Evolutionary conservation across 2,329 filamentous ascomycete genomes (phyloP).

Genomic region (Zarea fungicola): DNA sequence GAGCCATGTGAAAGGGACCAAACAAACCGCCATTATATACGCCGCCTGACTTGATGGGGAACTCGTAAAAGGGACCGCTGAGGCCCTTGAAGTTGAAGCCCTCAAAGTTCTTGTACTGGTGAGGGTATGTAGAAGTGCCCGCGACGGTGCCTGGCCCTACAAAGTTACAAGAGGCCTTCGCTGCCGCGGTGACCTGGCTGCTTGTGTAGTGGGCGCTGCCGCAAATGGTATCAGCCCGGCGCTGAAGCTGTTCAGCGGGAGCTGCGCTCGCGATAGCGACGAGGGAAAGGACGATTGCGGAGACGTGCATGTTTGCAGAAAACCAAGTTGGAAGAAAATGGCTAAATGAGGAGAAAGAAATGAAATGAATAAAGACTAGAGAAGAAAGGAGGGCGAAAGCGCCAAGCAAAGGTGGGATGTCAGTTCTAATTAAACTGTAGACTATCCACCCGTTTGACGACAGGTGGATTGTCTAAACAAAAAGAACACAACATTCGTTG

Average conservation of each 20-base stretch:
- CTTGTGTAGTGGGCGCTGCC: slow-evolving; percentile 48
- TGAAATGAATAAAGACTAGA: neutral
- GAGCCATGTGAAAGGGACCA: neutral
- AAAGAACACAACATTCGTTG: no score
- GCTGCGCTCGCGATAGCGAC: slow-evolving; percentile 13
- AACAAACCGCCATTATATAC: slow-evolving; percentile 51
- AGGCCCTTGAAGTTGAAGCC: slow-evolving; percentile 54
- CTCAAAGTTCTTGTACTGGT: slow-evolving; percentile 57
- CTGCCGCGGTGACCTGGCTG: slow-evolving; percentile 43
- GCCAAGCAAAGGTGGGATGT: no score
- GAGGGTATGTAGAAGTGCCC: slow-evolving; percentile 44
- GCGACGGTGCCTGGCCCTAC: slow-evolving; percentile 34
- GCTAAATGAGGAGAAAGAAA: neutral
- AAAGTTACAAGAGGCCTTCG: slow-evolving; percentile 46
- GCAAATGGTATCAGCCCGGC: slow-evolving; percentile 43
- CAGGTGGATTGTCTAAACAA: no score
- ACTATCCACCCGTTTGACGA: no score
- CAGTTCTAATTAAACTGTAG: neutral
- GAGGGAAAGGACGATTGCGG: slow-evolving; percentile 15
- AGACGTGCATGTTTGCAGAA: slow-evolving; percentile 9
- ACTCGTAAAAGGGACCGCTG: slow-evolving; percentile 56
- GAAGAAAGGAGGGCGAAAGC: no score
- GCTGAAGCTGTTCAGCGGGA: slow-evolving; percentile 11
- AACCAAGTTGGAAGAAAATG: neutral
- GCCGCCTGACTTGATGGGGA: slow-evolving; percentile 49